Evolutionary conservation across 441 rosid genomes (phyloP).

Genomic region (Erodium trifolium): DNA sequence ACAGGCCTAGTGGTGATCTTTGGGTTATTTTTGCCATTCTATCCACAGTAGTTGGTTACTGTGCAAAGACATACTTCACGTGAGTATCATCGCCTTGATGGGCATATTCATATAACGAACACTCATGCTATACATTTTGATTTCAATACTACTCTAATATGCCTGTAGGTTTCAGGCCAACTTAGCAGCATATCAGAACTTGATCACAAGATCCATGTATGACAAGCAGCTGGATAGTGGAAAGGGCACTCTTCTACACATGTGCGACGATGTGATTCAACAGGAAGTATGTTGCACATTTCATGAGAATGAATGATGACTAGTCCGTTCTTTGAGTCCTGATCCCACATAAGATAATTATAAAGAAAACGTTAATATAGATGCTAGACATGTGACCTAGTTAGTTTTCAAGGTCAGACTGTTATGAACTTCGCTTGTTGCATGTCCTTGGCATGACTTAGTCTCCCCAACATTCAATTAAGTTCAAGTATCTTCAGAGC

Average conservation of each 20-base stretch:
- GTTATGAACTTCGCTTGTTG: too few relatives aligned
- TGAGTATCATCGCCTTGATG: slow-evolving; percentile 10
- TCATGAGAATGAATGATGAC: too few relatives aligned
- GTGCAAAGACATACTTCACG: slow-evolving; percentile 49
- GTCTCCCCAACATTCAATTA: neutral
- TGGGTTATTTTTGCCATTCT: slow-evolving; percentile 46
- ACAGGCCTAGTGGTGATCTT: slow-evolving; percentile 34
- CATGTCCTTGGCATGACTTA: too few relatives aligned
- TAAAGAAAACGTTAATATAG: too few relatives aligned
- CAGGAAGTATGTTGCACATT: slow-evolving; percentile 43
- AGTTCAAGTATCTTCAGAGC: neutral
- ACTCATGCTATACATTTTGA: neutral
- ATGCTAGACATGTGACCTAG: too few relatives aligned
- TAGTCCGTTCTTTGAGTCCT: too few relatives aligned
- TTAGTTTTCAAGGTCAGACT: too few relatives aligned
- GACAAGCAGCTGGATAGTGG: slow-evolving; percentile 83
- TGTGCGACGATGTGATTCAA: slow-evolving; percentile 77
- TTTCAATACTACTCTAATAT: neutral
- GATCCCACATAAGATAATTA: too few relatives aligned
- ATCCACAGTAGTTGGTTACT: slow-evolving; percentile 40
- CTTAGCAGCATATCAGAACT: slow-evolving; percentile 41
- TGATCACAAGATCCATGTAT: slow-evolving; percentile 46
- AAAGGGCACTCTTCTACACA: slow-evolving; percentile 72
- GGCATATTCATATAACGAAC: neutral
- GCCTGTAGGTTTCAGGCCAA: slow-evolving; percentile 42